Evolutionary conservation across 2,329 filamentous ascomycete species (phyloP), one percentile per base, ranked within the genome.

Genomic region (Pseudopyricularia javanii): DNA sequence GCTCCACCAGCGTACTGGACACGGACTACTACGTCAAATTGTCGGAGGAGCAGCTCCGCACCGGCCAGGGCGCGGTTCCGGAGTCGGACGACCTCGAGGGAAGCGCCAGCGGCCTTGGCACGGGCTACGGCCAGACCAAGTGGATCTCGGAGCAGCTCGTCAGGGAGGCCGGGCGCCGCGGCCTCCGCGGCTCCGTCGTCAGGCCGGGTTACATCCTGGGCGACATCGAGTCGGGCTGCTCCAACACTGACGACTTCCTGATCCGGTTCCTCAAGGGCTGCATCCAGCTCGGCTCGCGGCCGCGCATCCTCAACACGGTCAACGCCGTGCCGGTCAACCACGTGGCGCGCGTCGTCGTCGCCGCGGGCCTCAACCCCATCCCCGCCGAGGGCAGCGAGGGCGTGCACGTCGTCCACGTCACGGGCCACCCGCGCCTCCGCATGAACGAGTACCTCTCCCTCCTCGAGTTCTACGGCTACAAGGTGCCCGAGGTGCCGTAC

Each of bases 71-170:
- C 20, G 80, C 80, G 12, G 77, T 95, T 15, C 73, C 76, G 20
- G 91, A 96, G 66, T 75, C 74, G 0, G 91, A 96, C 63, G 83
- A 91, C 58, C 74, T 96, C 56, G 73, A 80, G 59, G 88, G 90
- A 52, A 91, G 87, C 61, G 76, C 82, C 37, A 82, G 74, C 51
- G 88, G 88, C 32, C 80, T 96, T 2, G 82, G 82, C 37, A 95
- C 88, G 1, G 91, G 91, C 5, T 96, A 96, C 61, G 91, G 91
- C 3, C 91, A 96, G 66, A 82, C 80, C 58, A 96, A 97, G 70
- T 96, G 90, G 90, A 86, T 80, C 6, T 77, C 79, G 7, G 79
- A 83, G 60, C 70, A 79, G 50, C 74, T 96, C 49, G 79, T 90
- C 22, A 79, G 87, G 24, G 86, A 88, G 65, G 91, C 91, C 26